A percentile compares a stretch with the other conserved stretches of the same genome.
These are phyloP conservation scores for Pseudogymnoascus sp. DNA, from an alignment of 2,329 filamentous ascomycete genomes.

Conservation along the genomic window DNA sequence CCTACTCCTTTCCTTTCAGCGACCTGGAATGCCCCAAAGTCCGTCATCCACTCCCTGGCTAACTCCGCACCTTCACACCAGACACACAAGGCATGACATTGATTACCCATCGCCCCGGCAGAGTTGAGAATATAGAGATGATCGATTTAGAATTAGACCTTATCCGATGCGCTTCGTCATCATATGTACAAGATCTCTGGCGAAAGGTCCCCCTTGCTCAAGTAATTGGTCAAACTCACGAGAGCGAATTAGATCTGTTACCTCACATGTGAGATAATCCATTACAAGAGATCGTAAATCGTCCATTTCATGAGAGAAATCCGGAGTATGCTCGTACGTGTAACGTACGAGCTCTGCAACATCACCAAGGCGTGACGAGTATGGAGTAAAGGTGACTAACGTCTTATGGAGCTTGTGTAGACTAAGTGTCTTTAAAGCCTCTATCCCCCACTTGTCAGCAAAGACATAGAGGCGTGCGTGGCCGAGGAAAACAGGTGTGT, in stretches of 20 bases:
- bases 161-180: too few species aligned
- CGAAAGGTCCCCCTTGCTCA: slow-evolving; percentile 15
- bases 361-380: slow-evolving; percentile 10
- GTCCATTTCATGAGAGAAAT: slow-evolving; percentile 14
- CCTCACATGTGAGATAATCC: slow-evolving; percentile 13
- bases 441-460: slow-evolving; percentile 17
- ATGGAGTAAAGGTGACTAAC: neutral
- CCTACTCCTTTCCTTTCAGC: too few species aligned
- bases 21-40: too few species aligned
- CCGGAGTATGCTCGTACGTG: slow-evolving; percentile 14
- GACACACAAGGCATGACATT: too few species aligned
- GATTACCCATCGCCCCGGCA: too few species aligned
- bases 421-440: slow-evolving; percentile 13
- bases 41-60: too few species aligned
- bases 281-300: slow-evolving; percentile 17
- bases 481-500: slow-evolving; percentile 9
- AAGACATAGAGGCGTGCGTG: slow-evolving; percentile 18
- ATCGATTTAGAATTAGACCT: too few species aligned
- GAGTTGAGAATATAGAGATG: too few species aligned
- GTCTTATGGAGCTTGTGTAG: slow-evolving; percentile 17
- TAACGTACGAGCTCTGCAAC: slow-evolving; percentile 16
- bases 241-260: slow-evolving; percentile 13
- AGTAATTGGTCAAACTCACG: slow-evolving; percentile 14
- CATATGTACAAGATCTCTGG: slow-evolving; percentile 12
- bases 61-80: too few species aligned